A percentile compares a stretch with the other conserved stretches of the same genome.
phyloP scores from a whole-genome alignment of 2,329 filamentous ascomycete genomes.

The Paramyrothecium sp. region DNA sequence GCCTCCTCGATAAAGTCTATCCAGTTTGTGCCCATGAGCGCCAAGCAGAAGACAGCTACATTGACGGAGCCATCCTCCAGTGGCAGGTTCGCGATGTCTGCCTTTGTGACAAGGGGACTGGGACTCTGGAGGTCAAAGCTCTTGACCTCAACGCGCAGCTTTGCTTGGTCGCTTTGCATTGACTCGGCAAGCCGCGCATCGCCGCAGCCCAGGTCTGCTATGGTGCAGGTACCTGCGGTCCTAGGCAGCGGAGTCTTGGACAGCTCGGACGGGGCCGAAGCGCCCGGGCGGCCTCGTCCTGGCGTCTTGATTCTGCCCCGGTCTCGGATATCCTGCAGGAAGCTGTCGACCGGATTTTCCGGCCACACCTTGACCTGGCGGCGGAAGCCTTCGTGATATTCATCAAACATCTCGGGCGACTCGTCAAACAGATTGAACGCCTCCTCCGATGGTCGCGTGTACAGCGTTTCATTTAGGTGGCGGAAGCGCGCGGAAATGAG shows the following conservation, averaged over 20 bases:
- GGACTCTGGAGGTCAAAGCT: slow-evolving; percentile 87
- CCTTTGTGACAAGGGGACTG: slow-evolving; percentile 74
- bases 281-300: slow-evolving; percentile 24
- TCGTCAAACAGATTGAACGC: slow-evolving; percentile 80
- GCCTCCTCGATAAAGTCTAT: slow-evolving; percentile 95
- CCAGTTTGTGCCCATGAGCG: slow-evolving; percentile 99
- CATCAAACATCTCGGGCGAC: slow-evolving; percentile 88
- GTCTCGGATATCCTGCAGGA: slow-evolving; percentile 67
- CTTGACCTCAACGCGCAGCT: slow-evolving; percentile 70
- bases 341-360: slow-evolving; percentile 90
- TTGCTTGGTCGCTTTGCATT: slow-evolving; percentile 61
- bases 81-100: slow-evolving; percentile 85
- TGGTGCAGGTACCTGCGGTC: slow-evolving; percentile 68
- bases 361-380: slow-evolving; percentile 96
- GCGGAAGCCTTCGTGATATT: slow-evolving; percentile 96
- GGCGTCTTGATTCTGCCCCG: slow-evolving; percentile 57
- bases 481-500: slow-evolving; percentile 93
- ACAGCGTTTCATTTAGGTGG: slow-evolving; percentile 94
- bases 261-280: slow-evolving; percentile 18
- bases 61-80: slow-evolving; percentile 74
- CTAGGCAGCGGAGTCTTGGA: slow-evolving; percentile 61
- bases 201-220: slow-evolving; percentile 92
- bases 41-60: slow-evolving; percentile 90
- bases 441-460: slow-evolving; percentile 83
- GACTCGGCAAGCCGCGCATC: slow-evolving; percentile 78